Evolutionary conservation across 805 yeast species (phyloP).

Genomic region (Cyberlindnera lachancei): DNA sequence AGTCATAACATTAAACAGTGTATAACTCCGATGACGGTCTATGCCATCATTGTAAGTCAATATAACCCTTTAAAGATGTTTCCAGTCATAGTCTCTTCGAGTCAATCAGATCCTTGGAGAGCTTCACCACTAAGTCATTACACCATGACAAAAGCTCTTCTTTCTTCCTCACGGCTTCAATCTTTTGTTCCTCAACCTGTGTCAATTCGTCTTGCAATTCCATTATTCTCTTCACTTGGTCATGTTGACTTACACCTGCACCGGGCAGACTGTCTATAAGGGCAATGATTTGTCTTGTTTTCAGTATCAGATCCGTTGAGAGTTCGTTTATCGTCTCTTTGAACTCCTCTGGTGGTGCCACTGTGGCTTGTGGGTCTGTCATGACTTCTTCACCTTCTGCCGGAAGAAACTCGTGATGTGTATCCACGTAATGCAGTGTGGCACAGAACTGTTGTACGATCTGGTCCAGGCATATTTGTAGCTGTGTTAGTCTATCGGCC

Average conservation of each 20-base stretch:
- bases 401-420: constrained; percentile 57
- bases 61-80: no score
- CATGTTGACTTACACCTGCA: constrained; percentile 72
- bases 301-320: constrained; percentile 75
- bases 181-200: constrained; percentile 50
- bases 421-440: constrained; percentile 71
- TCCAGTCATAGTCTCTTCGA: constrained; percentile 19
- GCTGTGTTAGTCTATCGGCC: constrained; percentile 86
- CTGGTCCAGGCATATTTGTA: constrained; percentile 79
- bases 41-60: no score
- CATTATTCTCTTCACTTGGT: constrained; percentile 60
- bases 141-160: constrained; percentile 55
- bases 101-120: constrained; percentile 30
- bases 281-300: constrained; percentile 78
- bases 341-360: constrained; percentile 37
- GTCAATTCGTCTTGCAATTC: constrained; percentile 55
- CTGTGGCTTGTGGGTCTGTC: constrained; percentile 54
- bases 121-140: constrained; percentile 53
- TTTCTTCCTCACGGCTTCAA: constrained; percentile 51
- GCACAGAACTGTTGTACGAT: constrained; percentile 75
- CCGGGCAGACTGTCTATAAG: constrained; percentile 90
- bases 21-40: no score
- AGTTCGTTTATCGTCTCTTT: constrained; percentile 59
- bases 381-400: constrained; percentile 43
- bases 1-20: no score